Evolutionary conservation across 768 basidiomycete species (phyloP).

Genomic region (Tricholoma bakamatsutake): DNA sequence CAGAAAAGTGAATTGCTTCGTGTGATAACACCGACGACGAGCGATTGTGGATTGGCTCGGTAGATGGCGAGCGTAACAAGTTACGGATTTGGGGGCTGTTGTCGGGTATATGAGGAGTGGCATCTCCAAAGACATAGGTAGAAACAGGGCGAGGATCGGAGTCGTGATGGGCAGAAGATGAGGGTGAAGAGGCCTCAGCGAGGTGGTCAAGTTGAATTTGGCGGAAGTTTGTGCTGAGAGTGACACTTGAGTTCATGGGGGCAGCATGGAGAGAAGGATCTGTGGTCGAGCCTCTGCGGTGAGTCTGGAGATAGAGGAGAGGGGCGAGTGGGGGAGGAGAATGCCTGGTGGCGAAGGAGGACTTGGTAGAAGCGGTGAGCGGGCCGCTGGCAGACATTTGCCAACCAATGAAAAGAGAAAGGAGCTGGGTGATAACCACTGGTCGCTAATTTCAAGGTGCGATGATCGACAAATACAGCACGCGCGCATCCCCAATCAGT

Average conservation of each 20-base stretch:
- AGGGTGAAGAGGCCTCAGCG: slow-evolving; percentile 18
- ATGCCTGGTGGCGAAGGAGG: slow-evolving; percentile 26
- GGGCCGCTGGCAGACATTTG: slow-evolving; percentile 5
- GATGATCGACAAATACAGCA: slow-evolving; percentile 24
- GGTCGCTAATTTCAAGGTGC: slow-evolving; percentile 1
- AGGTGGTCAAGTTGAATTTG: slow-evolving; percentile 17
- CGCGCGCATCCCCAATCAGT: slow-evolving; percentile 33
- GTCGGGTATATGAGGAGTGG: slow-evolving; percentile 35
- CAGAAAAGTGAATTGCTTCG: slow-evolving; percentile 22
- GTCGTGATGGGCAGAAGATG: slow-evolving; percentile 23
- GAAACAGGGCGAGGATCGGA: slow-evolving; percentile 55
- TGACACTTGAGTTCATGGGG: slow-evolving; percentile 19
- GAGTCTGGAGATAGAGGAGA: slow-evolving; percentile 73
- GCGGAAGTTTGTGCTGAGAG: slow-evolving; percentile 22
- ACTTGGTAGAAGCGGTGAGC: background rate
- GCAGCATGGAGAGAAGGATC: slow-evolving; percentile 75
- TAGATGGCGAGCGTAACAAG: slow-evolving; percentile 52
- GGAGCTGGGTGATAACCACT: too few relatives aligned
- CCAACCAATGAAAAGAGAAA: background rate
- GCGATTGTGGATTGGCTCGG: slow-evolving; percentile 33
- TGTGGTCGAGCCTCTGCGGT: slow-evolving; percentile 78
- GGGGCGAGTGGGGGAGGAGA: slow-evolving; percentile 64
- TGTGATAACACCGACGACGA: slow-evolving; percentile 16
- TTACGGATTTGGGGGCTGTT: slow-evolving; percentile 47
- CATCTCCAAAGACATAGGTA: slow-evolving; percentile 69